These are phyloP conservation scores for Salix arbutifolia DNA, from an alignment of 345 rosid species.

Conservation along the genomic window DNA sequence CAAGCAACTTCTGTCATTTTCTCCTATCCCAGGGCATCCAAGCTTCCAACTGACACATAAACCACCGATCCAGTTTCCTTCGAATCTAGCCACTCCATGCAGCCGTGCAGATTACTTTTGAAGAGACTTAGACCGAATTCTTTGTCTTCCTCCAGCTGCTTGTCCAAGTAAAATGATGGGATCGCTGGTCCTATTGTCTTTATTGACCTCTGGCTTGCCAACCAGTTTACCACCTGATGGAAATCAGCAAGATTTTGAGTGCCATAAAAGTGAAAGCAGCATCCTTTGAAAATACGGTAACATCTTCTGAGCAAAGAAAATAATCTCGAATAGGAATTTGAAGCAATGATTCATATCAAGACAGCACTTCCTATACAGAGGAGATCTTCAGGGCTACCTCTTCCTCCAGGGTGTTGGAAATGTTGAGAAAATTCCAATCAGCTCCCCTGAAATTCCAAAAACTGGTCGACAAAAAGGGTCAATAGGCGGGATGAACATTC, in stretches of 20 bases:
- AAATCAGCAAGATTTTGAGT: no score
- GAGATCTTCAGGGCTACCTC: slow-evolving; percentile 25
- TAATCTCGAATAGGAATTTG: no score
- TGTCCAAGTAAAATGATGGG: slow-evolving; percentile 55
- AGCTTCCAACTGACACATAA: slow-evolving; percentile 58
- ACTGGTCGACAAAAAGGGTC: neutral
- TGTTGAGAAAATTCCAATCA: slow-evolving; percentile 2
- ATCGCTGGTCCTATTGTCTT: slow-evolving; percentile 53
- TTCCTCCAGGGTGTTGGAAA: slow-evolving; percentile 35
- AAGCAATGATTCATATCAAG: no score
- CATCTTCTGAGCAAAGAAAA: no score
- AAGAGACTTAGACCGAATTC: slow-evolving; percentile 41
- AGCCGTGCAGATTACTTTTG: neutral
- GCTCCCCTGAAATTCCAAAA: neutral
- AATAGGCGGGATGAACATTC: neutral
- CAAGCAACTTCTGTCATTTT: slow-evolving; percentile 51
- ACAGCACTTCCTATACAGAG: neutral
- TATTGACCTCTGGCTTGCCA: slow-evolving; percentile 3
- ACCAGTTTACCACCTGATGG: neutral
- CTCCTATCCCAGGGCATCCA: slow-evolving; percentile 29
- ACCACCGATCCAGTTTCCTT: slow-evolving; percentile 47
- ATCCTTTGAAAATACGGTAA: no score
- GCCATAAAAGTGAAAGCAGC: no score
- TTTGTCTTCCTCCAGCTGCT: slow-evolving; percentile 30
- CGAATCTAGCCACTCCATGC: slow-evolving; percentile 37